Percentiles rank a stretch among this genome's conserved stretches.
Evolutionary conservation across 306 rosid genomes (phyloP).

Genomic region (Luffa aegyptiaca): DNA sequence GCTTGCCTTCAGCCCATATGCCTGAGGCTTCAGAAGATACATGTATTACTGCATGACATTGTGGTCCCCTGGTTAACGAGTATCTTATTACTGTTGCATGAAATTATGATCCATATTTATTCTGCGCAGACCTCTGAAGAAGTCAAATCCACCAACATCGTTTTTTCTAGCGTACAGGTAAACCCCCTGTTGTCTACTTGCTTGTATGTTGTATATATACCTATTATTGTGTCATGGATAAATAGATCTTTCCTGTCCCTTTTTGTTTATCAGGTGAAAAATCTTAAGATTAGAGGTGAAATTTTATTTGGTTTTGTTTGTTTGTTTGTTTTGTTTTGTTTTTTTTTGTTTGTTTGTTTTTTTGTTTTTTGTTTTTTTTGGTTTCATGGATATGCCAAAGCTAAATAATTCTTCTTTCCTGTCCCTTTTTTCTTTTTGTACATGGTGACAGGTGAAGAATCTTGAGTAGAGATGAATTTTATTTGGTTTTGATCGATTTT

Average conservation of each 20-base stretch:
- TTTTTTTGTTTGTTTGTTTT: not conserved
- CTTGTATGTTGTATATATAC: not conserved
- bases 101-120: not conserved
- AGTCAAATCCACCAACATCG: not conserved
- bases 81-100: not conserved
- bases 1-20: not conserved
- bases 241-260: not conserved
- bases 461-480: not conserved
- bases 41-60: not conserved
- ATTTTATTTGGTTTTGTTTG: not conserved
- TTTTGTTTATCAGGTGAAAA: not conserved
- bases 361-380: too few relatives aligned
- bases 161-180: not conserved
- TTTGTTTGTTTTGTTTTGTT: not conserved
- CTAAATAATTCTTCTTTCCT: too few relatives aligned
- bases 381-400: too few relatives aligned
- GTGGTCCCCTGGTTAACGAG: not conserved
- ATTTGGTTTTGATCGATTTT: not conserved
- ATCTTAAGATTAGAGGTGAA: not conserved
- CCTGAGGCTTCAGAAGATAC: not conserved
- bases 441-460: not conserved
- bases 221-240: not conserved
- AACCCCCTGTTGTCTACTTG: not conserved
- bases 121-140: not conserved
- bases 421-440: too few relatives aligned